Base-by-base conservation (phyloP, 2,329 filamentous ascomycete species). In the Sordariomycetes sp. region DNA sequence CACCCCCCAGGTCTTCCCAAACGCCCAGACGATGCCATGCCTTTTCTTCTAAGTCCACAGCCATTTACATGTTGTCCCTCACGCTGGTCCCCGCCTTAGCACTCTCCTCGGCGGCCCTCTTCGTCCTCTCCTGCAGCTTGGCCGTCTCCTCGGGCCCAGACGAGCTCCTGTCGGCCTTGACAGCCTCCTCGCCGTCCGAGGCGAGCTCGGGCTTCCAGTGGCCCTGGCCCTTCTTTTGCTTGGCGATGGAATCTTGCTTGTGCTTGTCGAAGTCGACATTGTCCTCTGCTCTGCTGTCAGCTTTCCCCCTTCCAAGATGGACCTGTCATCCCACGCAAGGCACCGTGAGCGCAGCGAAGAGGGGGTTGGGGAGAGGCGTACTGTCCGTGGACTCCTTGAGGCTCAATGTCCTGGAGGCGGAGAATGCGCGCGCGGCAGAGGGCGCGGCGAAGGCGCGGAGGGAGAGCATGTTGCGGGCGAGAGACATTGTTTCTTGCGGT, bases 181-280 rank as follows among this genome's bases (percentile, higher is more conserved):
- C 68, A 46, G 75, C 75, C 55, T 84, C 82, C 65, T 93, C 86
- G 57, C 80, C 84, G 58, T 86, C 76, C 32, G 78, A 83, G 4
- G 85, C 84, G 32, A 93, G 66, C 54, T 82, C 78, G 16, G 80
- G 68, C 61, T 83, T 82, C 85, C 86, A 92, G 52, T 86, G 70
- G 34, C 69, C 79, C 53, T 75, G 70, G 40, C 83, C 84, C 25
- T 70, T 59, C 55, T 80, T 75, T 39, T 85, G 72, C 65, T 88
- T 87, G 42, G 68, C 39, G 28, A 81, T 59, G 17, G 66, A 65
- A 48, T 79, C 73, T 36, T 70, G 55, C 61, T 80, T 79, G 60
- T 78, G 74, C 50, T 61, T 70, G 40, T 79, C 70, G 46, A 61
- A 58, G 42, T 68, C 59, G 11, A 57, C 44, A 28, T 59, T 48